phyloP scores from a whole-genome alignment of 257 asterid species.

The Capsicum baccatum region DNA sequence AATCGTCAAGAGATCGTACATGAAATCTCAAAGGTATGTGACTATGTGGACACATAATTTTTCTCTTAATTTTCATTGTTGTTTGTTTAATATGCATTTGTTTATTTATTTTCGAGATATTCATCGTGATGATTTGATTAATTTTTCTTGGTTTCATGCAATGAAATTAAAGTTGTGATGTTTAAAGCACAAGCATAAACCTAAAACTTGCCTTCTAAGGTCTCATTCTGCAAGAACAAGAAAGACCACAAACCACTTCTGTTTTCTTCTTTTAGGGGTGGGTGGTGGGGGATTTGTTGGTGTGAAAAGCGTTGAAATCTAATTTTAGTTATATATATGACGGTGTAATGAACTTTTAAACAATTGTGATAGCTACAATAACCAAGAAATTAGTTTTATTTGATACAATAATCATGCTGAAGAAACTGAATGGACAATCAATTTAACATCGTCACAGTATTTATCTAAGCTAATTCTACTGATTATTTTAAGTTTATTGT shows the following conservation, averaged over 20 bases:
- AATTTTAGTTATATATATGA: neutral
- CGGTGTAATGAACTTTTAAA: neutral
- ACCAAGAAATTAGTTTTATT: neutral
- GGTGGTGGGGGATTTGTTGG: too few relatives aligned
- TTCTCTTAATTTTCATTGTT: neutral
- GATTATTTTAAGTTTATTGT: neutral
- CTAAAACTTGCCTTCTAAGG: constrained; percentile 14
- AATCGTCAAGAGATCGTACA: constrained; percentile 44
- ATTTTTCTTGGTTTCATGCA: constrained; percentile 16
- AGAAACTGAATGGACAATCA: neutral
- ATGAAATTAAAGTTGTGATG: neutral
- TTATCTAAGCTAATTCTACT: neutral
- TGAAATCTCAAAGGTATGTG: constrained; percentile 55
- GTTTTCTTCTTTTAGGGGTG: neutral
- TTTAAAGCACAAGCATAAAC: neutral
- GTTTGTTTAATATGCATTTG: neutral
- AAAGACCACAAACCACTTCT: neutral
- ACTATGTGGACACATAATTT: neutral
- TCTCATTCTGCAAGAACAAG: neutral
- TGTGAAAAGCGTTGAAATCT: neutral
- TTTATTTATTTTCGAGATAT: neutral
- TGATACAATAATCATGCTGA: neutral
- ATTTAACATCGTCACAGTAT: neutral
- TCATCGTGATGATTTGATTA: neutral
- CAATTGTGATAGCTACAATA: neutral